phyloP scores from a whole-genome alignment of 805 yeast species.

The Starmerella bombi region DNA sequence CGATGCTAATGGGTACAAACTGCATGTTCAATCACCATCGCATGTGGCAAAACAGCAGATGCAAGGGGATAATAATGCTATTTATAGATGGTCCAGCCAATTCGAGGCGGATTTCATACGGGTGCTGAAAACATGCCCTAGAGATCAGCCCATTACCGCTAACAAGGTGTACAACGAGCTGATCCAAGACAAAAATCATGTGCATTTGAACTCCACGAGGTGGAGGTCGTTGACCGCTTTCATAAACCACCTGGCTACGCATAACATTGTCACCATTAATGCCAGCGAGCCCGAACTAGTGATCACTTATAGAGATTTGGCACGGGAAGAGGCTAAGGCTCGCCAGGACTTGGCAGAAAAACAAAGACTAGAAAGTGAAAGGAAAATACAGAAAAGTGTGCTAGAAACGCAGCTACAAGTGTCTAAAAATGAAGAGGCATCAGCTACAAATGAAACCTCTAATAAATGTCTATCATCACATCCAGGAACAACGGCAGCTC shows the following conservation, averaged over 20 bases:
- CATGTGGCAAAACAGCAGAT: conserved; percentile 40
- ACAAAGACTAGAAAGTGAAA: neutral
- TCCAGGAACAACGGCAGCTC: neutral
- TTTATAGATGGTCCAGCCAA: conserved; percentile 45
- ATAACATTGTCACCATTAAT: conserved; percentile 34
- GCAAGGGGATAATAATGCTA: conserved; percentile 35
- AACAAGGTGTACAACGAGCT: conserved; percentile 85
- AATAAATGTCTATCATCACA: neutral
- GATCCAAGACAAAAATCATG: conserved; percentile 66
- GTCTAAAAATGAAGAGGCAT: neutral
- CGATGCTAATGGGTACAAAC: conserved; percentile 89
- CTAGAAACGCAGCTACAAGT: neutral
- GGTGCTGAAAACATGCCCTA: conserved; percentile 55
- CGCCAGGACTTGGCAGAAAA: neutral
- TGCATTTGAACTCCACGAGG: conserved; percentile 81
- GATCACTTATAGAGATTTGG: conserved; percentile 4
- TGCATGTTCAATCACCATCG: conserved; percentile 72
- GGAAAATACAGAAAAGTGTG: neutral
- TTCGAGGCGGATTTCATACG: conserved; percentile 55
- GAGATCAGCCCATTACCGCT: conserved; percentile 64
- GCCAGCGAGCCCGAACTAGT: conserved; percentile 6
- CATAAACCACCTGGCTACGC: conserved; percentile 41
- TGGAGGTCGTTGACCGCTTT: conserved; percentile 64
- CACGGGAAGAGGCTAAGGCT: neutral
- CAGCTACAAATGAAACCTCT: neutral